A percentile compares a stretch with the other conserved stretches of the same genome.
These are phyloP conservation scores for Flaveria trinervia DNA, from an alignment of 129 eudicot genomes.

Conservation along the genomic window DNA sequence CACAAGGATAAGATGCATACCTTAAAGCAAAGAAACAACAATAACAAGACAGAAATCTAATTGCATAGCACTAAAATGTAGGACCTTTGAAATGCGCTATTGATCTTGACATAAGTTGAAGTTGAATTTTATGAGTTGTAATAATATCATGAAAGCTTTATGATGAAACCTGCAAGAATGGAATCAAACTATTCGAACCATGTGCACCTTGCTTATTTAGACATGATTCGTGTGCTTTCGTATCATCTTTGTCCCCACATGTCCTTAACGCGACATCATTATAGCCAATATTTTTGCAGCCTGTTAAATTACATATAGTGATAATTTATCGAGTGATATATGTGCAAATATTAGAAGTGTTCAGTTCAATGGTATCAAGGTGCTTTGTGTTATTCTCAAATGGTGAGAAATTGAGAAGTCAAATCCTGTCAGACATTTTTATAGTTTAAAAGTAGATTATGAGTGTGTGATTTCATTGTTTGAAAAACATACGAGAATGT, in stretches of 20 bases:
- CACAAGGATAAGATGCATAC: slow-evolving; percentile 22
- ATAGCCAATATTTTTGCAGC: background rate
- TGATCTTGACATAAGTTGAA: background rate
- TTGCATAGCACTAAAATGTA: slow-evolving; percentile 25
- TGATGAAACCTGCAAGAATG: slow-evolving; percentile 23
- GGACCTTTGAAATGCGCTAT: slow-evolving; percentile 28
- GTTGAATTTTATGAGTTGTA: slow-evolving; percentile 16
- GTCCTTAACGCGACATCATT: background rate
- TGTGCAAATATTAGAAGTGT: too few relatives aligned
- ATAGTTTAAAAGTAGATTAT: too few relatives aligned
- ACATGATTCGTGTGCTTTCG: slow-evolving; percentile 19
- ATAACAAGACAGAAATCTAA: slow-evolving; percentile 15
- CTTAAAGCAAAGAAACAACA: slow-evolving; percentile 23
- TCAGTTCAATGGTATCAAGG: too few relatives aligned
- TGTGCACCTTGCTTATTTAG: slow-evolving; percentile 26
- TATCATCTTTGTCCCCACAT: slow-evolving; percentile 24
- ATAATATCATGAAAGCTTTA: slow-evolving; percentile 5
- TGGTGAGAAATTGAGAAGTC: too few relatives aligned
- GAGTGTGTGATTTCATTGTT: too few relatives aligned
- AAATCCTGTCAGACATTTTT: too few relatives aligned
- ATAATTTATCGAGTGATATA: background rate
- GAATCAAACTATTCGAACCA: slow-evolving; percentile 31
- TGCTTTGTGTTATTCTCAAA: too few relatives aligned
- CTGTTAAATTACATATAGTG: background rate
- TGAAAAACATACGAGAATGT: too few relatives aligned